Evolutionary conservation across 371 early-diverging fungal genomes (phyloP).

Genomic region (Rhizomucor pusillus): DNA sequence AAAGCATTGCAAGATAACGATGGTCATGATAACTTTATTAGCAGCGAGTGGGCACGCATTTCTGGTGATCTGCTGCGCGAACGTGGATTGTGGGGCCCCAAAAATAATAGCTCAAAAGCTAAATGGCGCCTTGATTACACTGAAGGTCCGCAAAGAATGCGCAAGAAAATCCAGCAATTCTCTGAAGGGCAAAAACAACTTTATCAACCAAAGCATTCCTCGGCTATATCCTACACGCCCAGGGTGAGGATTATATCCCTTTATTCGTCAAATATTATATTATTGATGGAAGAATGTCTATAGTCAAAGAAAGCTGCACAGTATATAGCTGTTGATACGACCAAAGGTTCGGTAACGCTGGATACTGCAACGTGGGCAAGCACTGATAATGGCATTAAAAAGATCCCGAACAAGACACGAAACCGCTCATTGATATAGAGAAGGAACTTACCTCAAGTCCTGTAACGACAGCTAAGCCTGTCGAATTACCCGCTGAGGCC

Average conservation of each 20-base stretch:
- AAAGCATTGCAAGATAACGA: conserved; percentile 64
- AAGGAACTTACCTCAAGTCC: background rate
- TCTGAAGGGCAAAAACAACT: conserved; percentile 20
- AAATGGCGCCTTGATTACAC: conserved; percentile 77
- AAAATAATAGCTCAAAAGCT: conserved; percentile 17
- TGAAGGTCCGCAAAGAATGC: conserved; percentile 64
- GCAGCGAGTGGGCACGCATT: conserved; percentile 65
- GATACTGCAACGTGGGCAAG: too few species aligned
- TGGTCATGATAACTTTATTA: conserved; percentile 60
- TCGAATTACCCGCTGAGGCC: too few species aligned
- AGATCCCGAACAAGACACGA: background rate
- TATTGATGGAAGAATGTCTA: too few species aligned
- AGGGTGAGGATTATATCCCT: too few species aligned
- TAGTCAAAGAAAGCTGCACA: too few species aligned
- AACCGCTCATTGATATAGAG: background rate
- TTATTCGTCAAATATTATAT: too few species aligned
- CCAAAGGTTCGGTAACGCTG: too few species aligned
- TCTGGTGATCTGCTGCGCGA: conserved; percentile 54
- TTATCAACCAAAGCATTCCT: conserved; percentile 53
- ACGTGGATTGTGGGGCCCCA: conserved; percentile 64
- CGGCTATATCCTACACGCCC: conserved; percentile 4
- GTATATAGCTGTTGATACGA: too few species aligned
- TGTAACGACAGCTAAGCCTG: background rate
- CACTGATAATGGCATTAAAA: background rate
- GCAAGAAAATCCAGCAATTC: conserved; percentile 48